Evolutionary conservation across 1,284 basidiomycete genomes (phyloP), one percentile per base, ranked within the genome.

Genomic region (Cryptococcus sp.): DNA sequence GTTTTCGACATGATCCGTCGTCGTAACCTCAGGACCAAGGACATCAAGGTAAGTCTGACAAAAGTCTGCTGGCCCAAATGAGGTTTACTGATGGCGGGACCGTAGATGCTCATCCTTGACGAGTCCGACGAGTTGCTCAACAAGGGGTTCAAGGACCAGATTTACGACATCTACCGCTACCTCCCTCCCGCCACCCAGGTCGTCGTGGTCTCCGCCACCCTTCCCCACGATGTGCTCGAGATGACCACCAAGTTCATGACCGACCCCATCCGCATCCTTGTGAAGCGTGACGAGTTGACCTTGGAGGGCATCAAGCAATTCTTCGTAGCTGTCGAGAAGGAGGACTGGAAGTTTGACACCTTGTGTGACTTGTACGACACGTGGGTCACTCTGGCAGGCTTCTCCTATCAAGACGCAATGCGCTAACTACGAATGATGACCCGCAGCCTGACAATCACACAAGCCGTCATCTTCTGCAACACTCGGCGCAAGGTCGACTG

Each of bases 201-300:
- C 47, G 94, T 98, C 36, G 84, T 98, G 36, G 84, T 98, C 61
- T 95, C 91, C 65, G 94, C 95, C 21, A 98, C 95, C 6, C 81
- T 98, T 47, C 95, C 95, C 0, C 91, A 96, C 73, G 96, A 99
- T 73, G 95, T 99, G 23, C 80, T 98, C 71, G 96, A 99, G 81
- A 97, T 99, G 91, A 98, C 96, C 21, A 97, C 91, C 52, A 98
- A 98, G 80, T 99, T 98, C 82, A 99, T 98, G 96, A 97, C 92
- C 49, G 95, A 99, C 76, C 77, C 77, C 8, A 91, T 98, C 68
- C 88, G 95, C 53, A 98, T 99, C 72, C 87, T 98, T 62, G 96
- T 98, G 77, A 98, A 98, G 82, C 93, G 95, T 86, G 96, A 99
- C 76, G 96, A 99, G 79, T 84, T 99, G 82, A 98, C 96, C 48